Evolutionary conservation across 768 basidiomycete genomes (phyloP).

Genomic region (Xerocomellus dryophilus): DNA sequence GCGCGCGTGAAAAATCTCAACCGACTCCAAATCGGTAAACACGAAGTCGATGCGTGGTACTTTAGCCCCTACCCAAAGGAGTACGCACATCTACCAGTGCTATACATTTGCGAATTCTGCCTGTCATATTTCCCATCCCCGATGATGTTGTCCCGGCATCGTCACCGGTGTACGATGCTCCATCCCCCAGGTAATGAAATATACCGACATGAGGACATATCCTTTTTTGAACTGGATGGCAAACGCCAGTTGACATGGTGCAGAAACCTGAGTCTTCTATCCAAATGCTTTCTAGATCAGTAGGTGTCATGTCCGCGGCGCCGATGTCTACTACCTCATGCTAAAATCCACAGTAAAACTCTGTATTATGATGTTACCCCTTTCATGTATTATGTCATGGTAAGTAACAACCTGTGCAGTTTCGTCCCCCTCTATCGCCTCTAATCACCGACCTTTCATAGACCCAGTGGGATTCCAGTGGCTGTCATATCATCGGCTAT

Average conservation of each 20-base stretch:
- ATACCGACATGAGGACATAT: constrained; percentile 95
- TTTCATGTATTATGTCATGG: constrained; percentile 99
- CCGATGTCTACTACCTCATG: background rate
- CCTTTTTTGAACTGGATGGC: constrained; percentile 98
- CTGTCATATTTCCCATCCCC: constrained; percentile 87
- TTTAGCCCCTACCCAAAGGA: constrained; percentile 99
- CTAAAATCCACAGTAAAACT: constrained; percentile 69
- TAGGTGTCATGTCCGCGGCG: constrained; percentile 41
- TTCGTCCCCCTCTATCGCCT: constrained; percentile 13
- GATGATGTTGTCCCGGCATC: constrained; percentile 90
- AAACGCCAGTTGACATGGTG: constrained; percentile 95
- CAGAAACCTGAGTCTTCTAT: constrained; percentile 91
- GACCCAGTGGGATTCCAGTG: constrained; percentile 82
- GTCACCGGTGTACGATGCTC: constrained; percentile 82
- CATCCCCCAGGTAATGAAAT: constrained; percentile 99
- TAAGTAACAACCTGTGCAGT: constrained; percentile 32
- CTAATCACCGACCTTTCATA: constrained; percentile 28
- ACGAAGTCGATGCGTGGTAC: constrained; percentile 99
- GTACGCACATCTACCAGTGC: constrained; percentile 90
- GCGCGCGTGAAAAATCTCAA: constrained; percentile 98
- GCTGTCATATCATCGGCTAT: constrained; percentile 95
- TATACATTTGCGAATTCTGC: constrained; percentile 99
- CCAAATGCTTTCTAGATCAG: constrained; percentile 99
- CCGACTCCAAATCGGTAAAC: constrained; percentile 90
- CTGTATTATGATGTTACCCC: constrained; percentile 99